A percentile compares a stretch with the other conserved stretches of the same genome.
phyloP scores from a whole-genome alignment of 768 basidiomycete genomes.

The Boletus sensibilis region DNA sequence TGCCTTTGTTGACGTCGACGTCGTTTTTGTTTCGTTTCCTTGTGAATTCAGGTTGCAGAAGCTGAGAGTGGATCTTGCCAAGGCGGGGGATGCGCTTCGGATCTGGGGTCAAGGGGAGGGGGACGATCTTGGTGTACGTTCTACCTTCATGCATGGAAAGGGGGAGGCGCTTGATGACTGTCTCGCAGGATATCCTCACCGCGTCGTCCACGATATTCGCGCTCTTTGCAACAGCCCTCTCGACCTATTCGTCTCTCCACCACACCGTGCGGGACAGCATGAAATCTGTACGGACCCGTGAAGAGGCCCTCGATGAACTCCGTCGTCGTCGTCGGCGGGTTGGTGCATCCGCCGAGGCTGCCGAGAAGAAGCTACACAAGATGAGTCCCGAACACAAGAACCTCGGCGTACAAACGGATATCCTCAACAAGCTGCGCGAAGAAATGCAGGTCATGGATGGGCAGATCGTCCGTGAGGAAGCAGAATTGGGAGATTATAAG shows the following conservation, averaged over 20 bases:
- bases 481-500: constrained; percentile 80
- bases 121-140: constrained; percentile 72
- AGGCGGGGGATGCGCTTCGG: constrained; percentile 70
- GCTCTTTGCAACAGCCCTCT: constrained; percentile 65
- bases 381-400: constrained; percentile 92
- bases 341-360: constrained; percentile 69
- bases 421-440: constrained; percentile 64
- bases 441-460: constrained; percentile 78
- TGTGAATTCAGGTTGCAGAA: constrained; percentile 51
- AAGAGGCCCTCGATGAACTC: constrained; percentile 79
- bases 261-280: constrained; percentile 60
- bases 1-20: background rate
- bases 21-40: background rate
- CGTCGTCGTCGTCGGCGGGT: constrained; percentile 68
- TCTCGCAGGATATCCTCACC: constrained; percentile 64
- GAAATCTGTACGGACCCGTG: constrained; percentile 80
- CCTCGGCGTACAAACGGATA: constrained; percentile 66
- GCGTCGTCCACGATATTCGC: constrained; percentile 66
- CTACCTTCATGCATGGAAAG: background rate
- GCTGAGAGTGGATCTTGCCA: constrained; percentile 61
- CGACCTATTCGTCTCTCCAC: constrained; percentile 69
- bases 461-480: constrained; percentile 82
- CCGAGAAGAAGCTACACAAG: constrained; percentile 85
- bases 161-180: background rate
- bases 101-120: constrained; percentile 79